Percentiles rank a stretch among this genome's conserved stretches.
Conservation (phyloP, 306 rosid species). For the Trichosanthes cucumerina region DNA sequence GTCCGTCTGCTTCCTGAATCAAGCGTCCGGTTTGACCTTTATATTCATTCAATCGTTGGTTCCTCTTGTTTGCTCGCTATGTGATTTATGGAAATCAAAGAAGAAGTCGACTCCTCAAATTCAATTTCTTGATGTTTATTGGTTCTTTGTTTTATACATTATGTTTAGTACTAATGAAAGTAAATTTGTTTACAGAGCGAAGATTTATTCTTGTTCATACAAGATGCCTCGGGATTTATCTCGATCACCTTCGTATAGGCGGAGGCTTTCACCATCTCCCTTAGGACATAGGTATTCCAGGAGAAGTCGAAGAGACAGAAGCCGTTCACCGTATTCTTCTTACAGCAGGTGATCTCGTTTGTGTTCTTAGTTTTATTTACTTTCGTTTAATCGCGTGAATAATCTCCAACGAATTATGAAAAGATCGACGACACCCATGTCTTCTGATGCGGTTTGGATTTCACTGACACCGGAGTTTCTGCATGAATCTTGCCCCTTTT, state of each 20-base stretch:
- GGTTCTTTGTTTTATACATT: neutral
- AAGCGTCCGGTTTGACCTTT: conserved; percentile 8
- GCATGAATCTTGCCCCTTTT: conserved; percentile 23
- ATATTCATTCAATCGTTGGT: neutral
- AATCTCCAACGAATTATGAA: conserved; percentile 9
- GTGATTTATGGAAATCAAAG: neutral
- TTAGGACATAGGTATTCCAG: conserved; percentile 55
- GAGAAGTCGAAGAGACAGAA: conserved; percentile 73
- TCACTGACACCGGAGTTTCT: conserved; percentile 20
- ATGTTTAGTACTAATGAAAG: neutral
- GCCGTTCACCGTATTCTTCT: conserved; percentile 76
- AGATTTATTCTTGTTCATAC: conserved; percentile 4
- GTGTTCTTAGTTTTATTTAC: conserved; percentile 10
- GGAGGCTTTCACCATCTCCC: conserved; percentile 79
- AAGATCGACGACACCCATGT: conserved; percentile 19
- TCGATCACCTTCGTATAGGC: conserved; percentile 70
- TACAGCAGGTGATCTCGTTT: conserved; percentile 86
- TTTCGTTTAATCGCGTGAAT: conserved; percentile 17
- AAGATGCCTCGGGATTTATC: conserved; percentile 89
- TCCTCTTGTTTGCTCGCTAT: neutral
- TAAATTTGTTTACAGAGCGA: conserved; percentile 6
- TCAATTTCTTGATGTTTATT: neutral
- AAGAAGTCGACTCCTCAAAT: neutral
- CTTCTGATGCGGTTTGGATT: conserved; percentile 26
- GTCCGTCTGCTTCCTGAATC: conserved; percentile 7